Percentiles rank a stretch among this genome's conserved stretches.
These are phyloP conservation scores for Kluyveromyces aestuarii DNA, from an alignment of 805 yeast genomes.

Conservation along the genomic window DNA sequence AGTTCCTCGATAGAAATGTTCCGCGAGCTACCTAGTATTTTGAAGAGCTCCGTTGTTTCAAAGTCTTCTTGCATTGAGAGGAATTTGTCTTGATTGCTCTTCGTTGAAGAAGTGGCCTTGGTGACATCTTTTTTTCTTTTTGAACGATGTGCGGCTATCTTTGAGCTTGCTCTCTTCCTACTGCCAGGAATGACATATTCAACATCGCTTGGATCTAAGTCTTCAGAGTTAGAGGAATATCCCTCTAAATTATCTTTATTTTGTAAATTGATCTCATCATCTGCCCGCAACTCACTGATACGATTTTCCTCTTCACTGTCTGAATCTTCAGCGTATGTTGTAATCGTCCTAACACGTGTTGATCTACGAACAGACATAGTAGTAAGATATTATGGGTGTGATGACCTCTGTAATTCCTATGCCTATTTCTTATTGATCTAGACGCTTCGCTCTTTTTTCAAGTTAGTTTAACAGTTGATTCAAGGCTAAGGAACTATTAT, in stretches of 20 bases:
- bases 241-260: slow-evolving; percentile 11
- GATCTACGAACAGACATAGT: slow-evolving; percentile 1
- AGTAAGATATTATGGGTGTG: not conserved
- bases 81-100: slow-evolving; percentile 22
- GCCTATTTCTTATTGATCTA: too few relatives aligned
- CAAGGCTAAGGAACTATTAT: not conserved
- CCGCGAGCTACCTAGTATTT: slow-evolving; percentile 40
- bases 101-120: slow-evolving; percentile 9
- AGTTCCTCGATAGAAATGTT: slow-evolving; percentile 42
- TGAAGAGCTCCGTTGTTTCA: slow-evolving; percentile 40
- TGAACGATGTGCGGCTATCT: not conserved
- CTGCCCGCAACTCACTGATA: slow-evolving; percentile 1
- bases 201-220: slow-evolving; percentile 11
- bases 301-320: slow-evolving; percentile 17
- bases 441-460: not conserved
- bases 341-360: not conserved
- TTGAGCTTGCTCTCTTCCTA: slow-evolving; percentile 2
- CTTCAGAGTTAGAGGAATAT: slow-evolving; percentile 9
- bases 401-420: not conserved
- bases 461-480: not conserved
- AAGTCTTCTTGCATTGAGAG: slow-evolving; percentile 35
- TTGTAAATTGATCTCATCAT: slow-evolving; percentile 7
- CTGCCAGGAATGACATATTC: slow-evolving; percentile 4
- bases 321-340: not conserved
- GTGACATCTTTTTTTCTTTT: slow-evolving; percentile 3